Conservation (phyloP, 2,329 filamentous ascomycete genomes). For the Neoarthrinium moseri region DNA sequence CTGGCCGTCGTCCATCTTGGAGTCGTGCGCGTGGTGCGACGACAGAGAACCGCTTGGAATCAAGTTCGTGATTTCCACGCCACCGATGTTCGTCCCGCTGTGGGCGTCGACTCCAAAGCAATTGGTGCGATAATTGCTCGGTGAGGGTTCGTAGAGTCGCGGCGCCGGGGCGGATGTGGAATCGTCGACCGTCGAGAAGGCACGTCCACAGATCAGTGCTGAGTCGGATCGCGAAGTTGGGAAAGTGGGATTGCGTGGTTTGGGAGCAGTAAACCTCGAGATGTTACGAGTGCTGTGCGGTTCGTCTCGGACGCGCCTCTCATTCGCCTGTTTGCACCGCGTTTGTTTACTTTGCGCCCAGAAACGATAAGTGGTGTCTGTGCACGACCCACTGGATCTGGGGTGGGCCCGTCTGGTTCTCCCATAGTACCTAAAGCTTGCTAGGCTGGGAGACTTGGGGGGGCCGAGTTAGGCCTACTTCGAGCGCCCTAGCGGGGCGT, state of each 20-base stretch:
- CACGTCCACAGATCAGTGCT: neutral
- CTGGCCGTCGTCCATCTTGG: constrained; percentile 25
- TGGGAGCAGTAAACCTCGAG: neutral
- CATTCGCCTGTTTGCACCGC: neutral
- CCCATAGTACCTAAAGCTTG: too few relatives aligned
- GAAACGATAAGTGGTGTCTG: too few relatives aligned
- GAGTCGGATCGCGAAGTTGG: neutral
- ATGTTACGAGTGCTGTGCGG: neutral
- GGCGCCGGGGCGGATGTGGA: neutral
- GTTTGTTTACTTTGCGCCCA: constrained; percentile 9
- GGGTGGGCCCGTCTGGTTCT: too few relatives aligned
- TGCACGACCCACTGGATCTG: too few relatives aligned
- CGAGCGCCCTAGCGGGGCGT: too few relatives aligned
- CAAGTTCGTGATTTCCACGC: neutral
- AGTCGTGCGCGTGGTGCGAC: neutral
- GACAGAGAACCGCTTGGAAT: neutral
- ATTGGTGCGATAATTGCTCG: neutral
- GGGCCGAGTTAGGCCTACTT: too few relatives aligned
- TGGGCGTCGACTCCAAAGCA: neutral
- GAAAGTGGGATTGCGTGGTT: constrained; percentile 2
- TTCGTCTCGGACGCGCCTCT: neutral
- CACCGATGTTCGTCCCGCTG: neutral
- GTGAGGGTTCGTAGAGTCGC: neutral
- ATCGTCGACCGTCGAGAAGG: neutral
- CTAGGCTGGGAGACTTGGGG: too few relatives aligned